Base-by-base conservation (phyloP, 2,329 filamentous ascomycete genomes). In the Calonectria crousiana region DNA sequence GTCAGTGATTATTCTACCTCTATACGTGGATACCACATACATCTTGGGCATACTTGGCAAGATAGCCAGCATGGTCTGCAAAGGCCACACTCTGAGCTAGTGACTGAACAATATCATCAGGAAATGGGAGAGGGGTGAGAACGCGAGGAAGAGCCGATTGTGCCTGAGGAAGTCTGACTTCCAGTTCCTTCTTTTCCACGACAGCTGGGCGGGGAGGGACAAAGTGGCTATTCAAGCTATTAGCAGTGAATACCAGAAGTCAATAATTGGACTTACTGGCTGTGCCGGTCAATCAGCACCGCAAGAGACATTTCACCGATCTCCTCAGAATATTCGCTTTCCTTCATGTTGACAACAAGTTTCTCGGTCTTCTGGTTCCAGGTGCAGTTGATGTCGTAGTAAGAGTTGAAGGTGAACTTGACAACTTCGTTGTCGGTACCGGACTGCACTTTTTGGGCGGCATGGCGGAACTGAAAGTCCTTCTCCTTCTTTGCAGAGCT, bases 11-110 rank as follows among this genome's bases (percentile, higher is more conserved):
- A 18, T 32, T 26, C 18, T 16, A 1, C 2, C 52, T 5, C 16
- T 20, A 32, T 2, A 10, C 74, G 8, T 28, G 11, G 16, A n/a
- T 1, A n/a, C 28, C n/a, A 56, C 52, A 32, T 20, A 76, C 76
- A 8, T 74, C 73, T 0, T 73, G 49, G 6, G 76, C 76, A 38
- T 78, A 76, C 18, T 76, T 77, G 30, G 75, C 77, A 0, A 77
- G 60, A 20, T 78, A 78, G 0, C 76, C 77, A 3, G 74, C 75
- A n/a, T 77, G 72, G 8, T 78, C 76, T 0, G 69, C 60, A 49
- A 74, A 78, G 6, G 76, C 64, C 4, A 67, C 65, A 1, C 70
- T 74, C 13, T 78, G 74, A 18, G 53, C 30, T 4, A 78, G 4
- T 0, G 72, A 75, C 5, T 77, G 76, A 16, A 76, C 1, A 8